Evolutionary conservation across 257 asterid species (phyloP).

Genomic region (Penstemon newberryi): DNA sequence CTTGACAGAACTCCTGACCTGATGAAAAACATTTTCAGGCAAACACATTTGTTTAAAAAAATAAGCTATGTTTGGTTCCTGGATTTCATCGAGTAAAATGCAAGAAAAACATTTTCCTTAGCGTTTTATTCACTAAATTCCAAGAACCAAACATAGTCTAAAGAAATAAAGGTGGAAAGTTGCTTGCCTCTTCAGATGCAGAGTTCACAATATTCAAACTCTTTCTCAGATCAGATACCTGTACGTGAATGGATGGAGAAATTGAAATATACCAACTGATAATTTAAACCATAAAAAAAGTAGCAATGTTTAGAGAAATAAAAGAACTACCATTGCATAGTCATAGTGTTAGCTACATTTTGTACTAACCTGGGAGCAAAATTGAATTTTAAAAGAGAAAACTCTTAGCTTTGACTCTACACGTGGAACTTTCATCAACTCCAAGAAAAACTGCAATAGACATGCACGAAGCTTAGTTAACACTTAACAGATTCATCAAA

Average conservation of each 20-base stretch:
- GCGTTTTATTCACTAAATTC: no score
- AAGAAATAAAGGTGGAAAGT: constrained; percentile 12
- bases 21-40: constrained; percentile 37
- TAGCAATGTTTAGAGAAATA: not conserved
- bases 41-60: constrained; percentile 12
- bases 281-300: not conserved
- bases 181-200: constrained; percentile 73
- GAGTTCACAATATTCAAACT: constrained; percentile 62
- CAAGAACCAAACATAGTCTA: no score
- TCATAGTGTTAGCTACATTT: constrained; percentile 7
- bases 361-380: constrained; percentile 58
- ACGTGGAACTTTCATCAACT: constrained; percentile 83
- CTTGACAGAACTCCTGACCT: constrained; percentile 78
- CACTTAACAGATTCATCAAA: constrained; percentile 14
- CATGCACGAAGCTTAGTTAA: constrained; percentile 15
- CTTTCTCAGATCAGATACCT: constrained; percentile 64
- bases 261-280: not conserved
- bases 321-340: not conserved
- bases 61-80: not conserved
- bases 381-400: constrained; percentile 70
- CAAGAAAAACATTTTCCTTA: no score
- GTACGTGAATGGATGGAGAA: constrained; percentile 23
- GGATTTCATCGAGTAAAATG: no score
- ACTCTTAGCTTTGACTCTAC: constrained; percentile 77
- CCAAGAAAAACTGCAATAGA: constrained; percentile 70